These are phyloP conservation scores for Pelargonium fulgidum DNA, from an alignment of 441 rosid genomes.

Conservation along the genomic window DNA sequence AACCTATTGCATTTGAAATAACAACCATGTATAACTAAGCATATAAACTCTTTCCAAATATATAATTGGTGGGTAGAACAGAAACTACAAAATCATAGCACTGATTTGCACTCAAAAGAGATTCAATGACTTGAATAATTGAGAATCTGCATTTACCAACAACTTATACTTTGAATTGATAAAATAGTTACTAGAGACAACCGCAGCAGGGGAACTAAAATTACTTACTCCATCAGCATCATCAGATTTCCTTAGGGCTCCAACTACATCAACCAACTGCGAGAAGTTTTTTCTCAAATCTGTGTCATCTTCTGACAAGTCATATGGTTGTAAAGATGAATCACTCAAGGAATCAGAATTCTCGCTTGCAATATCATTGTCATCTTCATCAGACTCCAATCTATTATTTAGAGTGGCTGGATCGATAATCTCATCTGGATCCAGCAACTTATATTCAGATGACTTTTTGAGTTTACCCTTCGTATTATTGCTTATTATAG, in stretches of 20 bases:
- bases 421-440: slow-evolving; percentile 94
- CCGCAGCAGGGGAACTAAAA: slow-evolving; percentile 16
- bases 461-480: slow-evolving; percentile 41
- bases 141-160: slow-evolving; percentile 10
- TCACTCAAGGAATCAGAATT: slow-evolving; percentile 66
- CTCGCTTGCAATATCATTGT: slow-evolving; percentile 47
- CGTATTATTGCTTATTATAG: slow-evolving; percentile 19
- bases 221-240: slow-evolving; percentile 88
- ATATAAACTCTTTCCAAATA: background rate
- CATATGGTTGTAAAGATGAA: slow-evolving; percentile 88
- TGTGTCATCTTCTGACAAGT: slow-evolving; percentile 72
- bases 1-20: background rate
- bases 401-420: slow-evolving; percentile 58
- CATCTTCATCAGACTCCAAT: slow-evolving; percentile 46
- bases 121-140: slow-evolving; percentile 13
- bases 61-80: background rate
- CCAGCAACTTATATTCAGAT: slow-evolving; percentile 42
- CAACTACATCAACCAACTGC: slow-evolving; percentile 85
- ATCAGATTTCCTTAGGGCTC: slow-evolving; percentile 85
- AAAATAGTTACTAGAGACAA: slow-evolving; percentile 8
- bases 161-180: slow-evolving; percentile 5
- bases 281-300: slow-evolving; percentile 63
- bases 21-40: background rate
- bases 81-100: background rate
- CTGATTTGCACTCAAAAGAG: background rate